Evolutionary conservation across 768 basidiomycete genomes (phyloP).

Genomic region (Rhodotorula babjevae): DNA sequence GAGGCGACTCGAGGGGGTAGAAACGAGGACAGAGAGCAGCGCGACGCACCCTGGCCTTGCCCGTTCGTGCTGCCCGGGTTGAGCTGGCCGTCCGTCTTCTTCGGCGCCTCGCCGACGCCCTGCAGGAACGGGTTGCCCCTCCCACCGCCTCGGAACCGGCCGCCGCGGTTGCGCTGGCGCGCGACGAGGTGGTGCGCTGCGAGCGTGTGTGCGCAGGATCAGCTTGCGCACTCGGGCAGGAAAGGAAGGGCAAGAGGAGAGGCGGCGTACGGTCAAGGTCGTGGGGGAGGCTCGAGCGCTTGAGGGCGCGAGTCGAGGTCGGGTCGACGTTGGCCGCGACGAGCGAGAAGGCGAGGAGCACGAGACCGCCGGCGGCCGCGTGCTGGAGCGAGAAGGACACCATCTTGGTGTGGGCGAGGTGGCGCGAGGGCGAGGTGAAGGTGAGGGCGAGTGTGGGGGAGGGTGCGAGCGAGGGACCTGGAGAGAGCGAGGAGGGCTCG

Average conservation of each 20-base stretch:
- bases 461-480: background rate
- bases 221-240: too few species aligned
- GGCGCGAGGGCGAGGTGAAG: background rate
- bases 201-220: background rate
- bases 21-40: background rate
- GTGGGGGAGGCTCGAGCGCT: background rate
- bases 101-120: too few species aligned
- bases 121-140: background rate
- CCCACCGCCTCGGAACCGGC: background rate
- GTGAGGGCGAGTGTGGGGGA: background rate
- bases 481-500: background rate
- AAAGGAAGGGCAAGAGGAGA: too few species aligned
- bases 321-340: background rate
- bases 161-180: background rate
- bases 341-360: background rate
- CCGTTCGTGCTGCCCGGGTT: background rate
- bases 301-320: background rate
- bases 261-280: background rate
- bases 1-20: background rate
- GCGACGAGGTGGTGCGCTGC: background rate
- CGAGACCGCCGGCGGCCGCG: background rate
- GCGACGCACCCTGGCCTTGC: conserved; percentile 1
- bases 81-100: background rate
- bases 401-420: background rate
- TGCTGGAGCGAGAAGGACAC: background rate